Evolutionary conservation across 2,329 filamentous ascomycete genomes (phyloP).

Genomic region (Sporothrix humicola): DNA sequence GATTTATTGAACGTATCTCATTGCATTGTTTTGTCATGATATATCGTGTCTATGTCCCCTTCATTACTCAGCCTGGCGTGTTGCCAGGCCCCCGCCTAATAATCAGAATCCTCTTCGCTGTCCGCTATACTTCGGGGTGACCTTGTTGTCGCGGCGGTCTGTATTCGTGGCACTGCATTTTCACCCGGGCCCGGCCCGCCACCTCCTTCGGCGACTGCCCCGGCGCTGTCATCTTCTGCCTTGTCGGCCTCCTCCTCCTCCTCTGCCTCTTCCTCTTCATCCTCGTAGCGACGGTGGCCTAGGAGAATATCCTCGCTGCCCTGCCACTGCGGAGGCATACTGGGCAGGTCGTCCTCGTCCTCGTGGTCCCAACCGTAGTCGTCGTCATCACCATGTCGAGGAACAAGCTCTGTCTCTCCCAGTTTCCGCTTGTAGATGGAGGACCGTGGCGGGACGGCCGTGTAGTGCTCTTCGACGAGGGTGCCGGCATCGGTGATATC

Average conservation of each 20-base stretch:
- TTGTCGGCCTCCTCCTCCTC: constrained; percentile 27
- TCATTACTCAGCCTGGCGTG: not conserved
- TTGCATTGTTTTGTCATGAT: not conserved
- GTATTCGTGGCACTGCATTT: not conserved
- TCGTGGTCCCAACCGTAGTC: constrained; percentile 73
- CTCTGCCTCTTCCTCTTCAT: constrained; percentile 35
- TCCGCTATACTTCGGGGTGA: constrained; percentile 36
- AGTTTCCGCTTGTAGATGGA: constrained; percentile 67
- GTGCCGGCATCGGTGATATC: constrained; percentile 53
- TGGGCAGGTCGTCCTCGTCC: constrained; percentile 66
- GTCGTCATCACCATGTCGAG: constrained; percentile 67
- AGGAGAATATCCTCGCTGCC: constrained; percentile 69
- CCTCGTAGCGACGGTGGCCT: constrained; percentile 41
- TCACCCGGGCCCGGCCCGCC: not conserved
- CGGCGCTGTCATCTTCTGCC: not conserved
- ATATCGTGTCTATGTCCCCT: not conserved
- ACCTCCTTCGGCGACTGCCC: not conserved
- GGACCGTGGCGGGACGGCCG: constrained; percentile 39
- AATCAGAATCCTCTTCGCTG: constrained; percentile 38
- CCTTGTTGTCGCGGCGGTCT: not conserved
- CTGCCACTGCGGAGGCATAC: constrained; percentile 69
- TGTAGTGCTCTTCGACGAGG: constrained; percentile 52
- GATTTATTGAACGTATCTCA: not conserved
- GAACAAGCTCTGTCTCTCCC: constrained; percentile 63
- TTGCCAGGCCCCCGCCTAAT: not conserved